Conservation (phyloP, 78 protist genomes). For the Pigoraptor vietnamica region DNA sequence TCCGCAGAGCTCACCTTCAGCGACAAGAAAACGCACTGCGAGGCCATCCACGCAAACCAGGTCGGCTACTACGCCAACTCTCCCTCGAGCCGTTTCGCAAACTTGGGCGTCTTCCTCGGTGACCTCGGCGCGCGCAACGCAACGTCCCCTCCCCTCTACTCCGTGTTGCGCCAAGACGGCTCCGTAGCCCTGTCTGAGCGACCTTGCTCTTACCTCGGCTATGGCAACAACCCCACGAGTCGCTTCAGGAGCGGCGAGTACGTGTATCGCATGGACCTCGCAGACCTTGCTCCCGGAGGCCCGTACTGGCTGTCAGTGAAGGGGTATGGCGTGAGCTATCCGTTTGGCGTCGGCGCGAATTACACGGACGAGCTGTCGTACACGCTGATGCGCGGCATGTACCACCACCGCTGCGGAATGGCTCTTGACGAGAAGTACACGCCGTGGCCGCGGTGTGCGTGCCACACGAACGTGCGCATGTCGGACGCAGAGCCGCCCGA, state of each 20-base stretch:
- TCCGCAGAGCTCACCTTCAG: not conserved
- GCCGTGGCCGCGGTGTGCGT: not conserved
- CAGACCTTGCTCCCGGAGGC: not conserved
- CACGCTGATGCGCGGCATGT: not conserved
- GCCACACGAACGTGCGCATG: not conserved
- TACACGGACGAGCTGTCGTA: not conserved
- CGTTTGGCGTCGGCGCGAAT: not conserved
- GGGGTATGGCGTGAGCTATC: not conserved
- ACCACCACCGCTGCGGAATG: not conserved
- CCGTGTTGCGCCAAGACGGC: not conserved
- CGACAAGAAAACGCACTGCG: not conserved
- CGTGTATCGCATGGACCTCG: not conserved
- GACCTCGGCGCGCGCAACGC: not conserved
- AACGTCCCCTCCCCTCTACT: not conserved
- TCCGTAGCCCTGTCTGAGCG: not conserved
- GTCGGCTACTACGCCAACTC: not conserved
- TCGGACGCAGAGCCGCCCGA: not conserved
- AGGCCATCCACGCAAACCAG: not conserved
- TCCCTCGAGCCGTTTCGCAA: not conserved
- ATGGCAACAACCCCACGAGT: not conserved
- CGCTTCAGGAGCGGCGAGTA: not conserved
- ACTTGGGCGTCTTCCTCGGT: not conserved
- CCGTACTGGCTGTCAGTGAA: not conserved
- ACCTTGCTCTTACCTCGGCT: not conserved
- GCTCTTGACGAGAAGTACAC: not conserved